A percentile compares a stretch with the other conserved stretches of the same genome.
These are phyloP conservation scores for Boletellus emodensis DNA, from an alignment of 768 basidiomycete genomes.

Conservation along the genomic window DNA sequence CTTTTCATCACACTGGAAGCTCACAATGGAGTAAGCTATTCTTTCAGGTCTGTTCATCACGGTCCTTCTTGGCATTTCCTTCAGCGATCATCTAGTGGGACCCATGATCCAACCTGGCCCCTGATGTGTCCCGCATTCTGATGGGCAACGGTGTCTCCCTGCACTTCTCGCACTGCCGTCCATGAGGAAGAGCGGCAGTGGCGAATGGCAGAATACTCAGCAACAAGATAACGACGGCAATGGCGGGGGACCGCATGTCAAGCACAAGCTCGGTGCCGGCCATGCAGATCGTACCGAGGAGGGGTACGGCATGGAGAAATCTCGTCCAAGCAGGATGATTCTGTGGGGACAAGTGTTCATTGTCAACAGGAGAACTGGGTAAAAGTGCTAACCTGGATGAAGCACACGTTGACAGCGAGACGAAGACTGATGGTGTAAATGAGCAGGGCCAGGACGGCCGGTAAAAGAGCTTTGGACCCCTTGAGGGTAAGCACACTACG, in stretches of 20 bases:
- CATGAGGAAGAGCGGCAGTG: neutral
- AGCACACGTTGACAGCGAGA: conserved; percentile 8
- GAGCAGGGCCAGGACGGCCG: conserved; percentile 13
- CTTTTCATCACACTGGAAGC: too few relatives aligned
- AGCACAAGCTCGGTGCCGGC: conserved; percentile 4
- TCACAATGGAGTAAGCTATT: too few relatives aligned
- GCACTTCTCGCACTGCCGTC: neutral
- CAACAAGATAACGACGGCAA: neutral
- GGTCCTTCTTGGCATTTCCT: too few relatives aligned
- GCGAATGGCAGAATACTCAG: neutral
- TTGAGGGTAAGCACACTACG: conserved; percentile 12
- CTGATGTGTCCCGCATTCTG: neutral
- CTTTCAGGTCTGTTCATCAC: too few relatives aligned
- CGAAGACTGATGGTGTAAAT: conserved; percentile 23
- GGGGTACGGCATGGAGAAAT: conserved; percentile 18
- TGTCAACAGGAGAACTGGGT: neutral
- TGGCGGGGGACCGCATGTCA: neutral
- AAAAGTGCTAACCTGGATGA: conserved; percentile 4
- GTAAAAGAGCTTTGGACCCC: conserved; percentile 2
- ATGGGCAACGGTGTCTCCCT: neutral
- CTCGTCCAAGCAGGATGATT: conserved; percentile 1
- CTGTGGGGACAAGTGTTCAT: neutral
- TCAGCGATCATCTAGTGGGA: too few relatives aligned
- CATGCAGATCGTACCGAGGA: conserved; percentile 10
- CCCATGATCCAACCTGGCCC: too few relatives aligned